phyloP scores from a whole-genome alignment of 2,329 filamentous ascomycete species.

The Sporothrix pallida region DNA sequence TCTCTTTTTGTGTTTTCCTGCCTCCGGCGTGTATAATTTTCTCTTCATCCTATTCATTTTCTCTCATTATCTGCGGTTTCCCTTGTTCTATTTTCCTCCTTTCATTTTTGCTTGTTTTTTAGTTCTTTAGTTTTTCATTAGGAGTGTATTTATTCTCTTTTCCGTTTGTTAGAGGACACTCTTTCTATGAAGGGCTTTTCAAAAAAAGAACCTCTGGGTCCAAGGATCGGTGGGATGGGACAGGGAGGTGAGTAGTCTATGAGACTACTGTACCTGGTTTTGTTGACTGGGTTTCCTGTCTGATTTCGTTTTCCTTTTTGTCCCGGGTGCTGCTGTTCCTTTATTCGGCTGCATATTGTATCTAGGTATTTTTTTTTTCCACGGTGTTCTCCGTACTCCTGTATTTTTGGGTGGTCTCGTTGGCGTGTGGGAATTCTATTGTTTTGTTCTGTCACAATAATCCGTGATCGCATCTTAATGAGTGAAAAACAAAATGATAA shows the following conservation, averaged over 20 bases:
- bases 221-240: no score
- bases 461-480: background rate
- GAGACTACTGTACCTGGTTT: background rate
- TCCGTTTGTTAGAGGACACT: background rate
- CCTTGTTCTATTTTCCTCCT: background rate
- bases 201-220: no score
- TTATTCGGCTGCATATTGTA: constrained; percentile 22
- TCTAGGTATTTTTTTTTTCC: constrained; percentile 1
- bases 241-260: background rate
- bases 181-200: constrained; percentile 3
- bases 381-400: constrained; percentile 3
- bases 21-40: constrained; percentile 29
- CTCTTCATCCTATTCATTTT: no score
- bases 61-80: background rate
- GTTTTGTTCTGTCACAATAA: background rate
- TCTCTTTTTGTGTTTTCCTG: background rate
- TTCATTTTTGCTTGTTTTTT: constrained; percentile 11
- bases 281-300: background rate
- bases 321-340: background rate
- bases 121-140: background rate
- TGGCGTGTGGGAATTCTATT: background rate
- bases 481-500: constrained; percentile 7
- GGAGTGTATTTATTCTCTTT: constrained; percentile 5
- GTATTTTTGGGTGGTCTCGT: background rate
- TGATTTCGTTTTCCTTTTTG: background rate